phyloP scores from a whole-genome alignment of 805 yeast genomes.

The Starmerella vaccinii region DNA sequence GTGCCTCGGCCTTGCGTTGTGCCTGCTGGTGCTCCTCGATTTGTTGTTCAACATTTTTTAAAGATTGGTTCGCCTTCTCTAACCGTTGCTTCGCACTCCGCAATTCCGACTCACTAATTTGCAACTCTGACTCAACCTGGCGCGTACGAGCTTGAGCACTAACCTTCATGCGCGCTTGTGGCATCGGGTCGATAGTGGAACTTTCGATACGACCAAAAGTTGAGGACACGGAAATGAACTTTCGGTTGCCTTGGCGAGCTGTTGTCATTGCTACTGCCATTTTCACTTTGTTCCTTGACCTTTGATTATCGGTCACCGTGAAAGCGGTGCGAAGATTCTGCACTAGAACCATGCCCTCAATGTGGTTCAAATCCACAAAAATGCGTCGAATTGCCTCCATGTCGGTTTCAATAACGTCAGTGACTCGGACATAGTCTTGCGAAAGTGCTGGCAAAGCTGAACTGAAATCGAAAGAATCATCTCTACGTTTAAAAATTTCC shows the following conservation, averaged over 20 bases:
- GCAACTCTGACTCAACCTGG: neutral
- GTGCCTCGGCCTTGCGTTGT: neutral
- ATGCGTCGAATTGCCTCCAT: constrained; percentile 10
- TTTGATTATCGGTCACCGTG: neutral
- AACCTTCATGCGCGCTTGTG: constrained; percentile 1
- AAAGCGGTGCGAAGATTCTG: neutral
- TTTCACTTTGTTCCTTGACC: neutral
- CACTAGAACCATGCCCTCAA: constrained; percentile 13
- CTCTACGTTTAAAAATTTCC: constrained; percentile 42
- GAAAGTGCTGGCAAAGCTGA: constrained; percentile 36
- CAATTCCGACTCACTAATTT: neutral
- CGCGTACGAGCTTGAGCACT: constrained; percentile 3
- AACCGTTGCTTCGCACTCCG: neutral
- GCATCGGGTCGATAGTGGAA: neutral
- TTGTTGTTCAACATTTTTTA: neutral
- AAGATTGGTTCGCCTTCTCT: neutral
- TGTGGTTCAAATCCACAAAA: constrained; percentile 28
- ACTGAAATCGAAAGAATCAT: constrained; percentile 49
- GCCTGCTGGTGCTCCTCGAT: neutral
- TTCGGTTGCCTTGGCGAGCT: neutral
- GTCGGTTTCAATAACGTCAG: constrained; percentile 53
- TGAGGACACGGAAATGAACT: neutral
- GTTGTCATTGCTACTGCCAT: neutral
- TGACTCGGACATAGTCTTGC: constrained; percentile 37
- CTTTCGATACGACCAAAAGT: neutral